These are phyloP conservation scores for Centrapalus pauciflorus DNA, from an alignment of 129 eudicot species.

Conservation along the genomic window DNA sequence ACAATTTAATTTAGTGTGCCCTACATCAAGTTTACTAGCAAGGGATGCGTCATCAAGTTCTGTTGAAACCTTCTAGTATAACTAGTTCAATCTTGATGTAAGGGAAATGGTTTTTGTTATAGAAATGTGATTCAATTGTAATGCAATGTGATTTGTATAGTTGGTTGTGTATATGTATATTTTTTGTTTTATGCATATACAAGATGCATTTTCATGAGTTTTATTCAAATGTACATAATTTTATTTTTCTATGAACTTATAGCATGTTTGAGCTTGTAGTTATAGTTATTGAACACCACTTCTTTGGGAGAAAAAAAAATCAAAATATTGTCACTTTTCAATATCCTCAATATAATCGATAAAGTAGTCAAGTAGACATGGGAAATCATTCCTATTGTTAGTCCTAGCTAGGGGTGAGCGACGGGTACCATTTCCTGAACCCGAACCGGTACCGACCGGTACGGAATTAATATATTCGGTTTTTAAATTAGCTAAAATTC, in stretches of 20 bases:
- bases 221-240: background rate
- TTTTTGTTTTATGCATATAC: background rate
- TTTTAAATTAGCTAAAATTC: too few species aligned
- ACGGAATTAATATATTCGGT: too few species aligned
- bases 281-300: too few species aligned
- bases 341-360: too few species aligned
- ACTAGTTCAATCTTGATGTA: constrained; percentile 5
- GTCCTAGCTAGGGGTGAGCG: too few species aligned
- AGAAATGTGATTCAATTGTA: constrained; percentile 1
- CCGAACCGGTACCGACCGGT: too few species aligned
- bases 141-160: constrained; percentile 13
- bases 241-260: background rate
- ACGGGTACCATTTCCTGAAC: too few species aligned
- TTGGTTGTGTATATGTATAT: constrained; percentile 12
- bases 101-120: background rate
- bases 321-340: too few species aligned
- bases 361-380: too few species aligned
- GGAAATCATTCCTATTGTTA: too few species aligned
- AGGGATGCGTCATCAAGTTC: constrained; percentile 13
- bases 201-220: background rate
- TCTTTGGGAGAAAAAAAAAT: too few species aligned
- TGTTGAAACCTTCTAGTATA: constrained; percentile 28
- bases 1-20: constrained; percentile 20
- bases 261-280: too few species aligned
- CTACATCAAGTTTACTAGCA: constrained; percentile 8